Base-by-base conservation (phyloP, 2,329 filamentous ascomycete genomes). In the Pestalotiopsis sp. region DNA sequence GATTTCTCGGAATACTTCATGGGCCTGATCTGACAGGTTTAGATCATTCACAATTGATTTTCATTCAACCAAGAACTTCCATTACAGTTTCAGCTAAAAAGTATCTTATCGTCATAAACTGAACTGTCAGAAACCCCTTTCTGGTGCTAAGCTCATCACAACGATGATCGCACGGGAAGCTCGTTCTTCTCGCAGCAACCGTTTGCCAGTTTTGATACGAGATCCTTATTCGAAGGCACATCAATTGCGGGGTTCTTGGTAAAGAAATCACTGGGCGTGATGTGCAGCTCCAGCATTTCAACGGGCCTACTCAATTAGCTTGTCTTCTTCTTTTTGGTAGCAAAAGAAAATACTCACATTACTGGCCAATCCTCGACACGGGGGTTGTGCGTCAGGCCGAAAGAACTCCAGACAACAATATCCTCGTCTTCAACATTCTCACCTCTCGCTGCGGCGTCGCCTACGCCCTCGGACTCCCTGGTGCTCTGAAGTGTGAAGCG, bases 341-440 rank as follows among this genome's bases (percentile, higher is more conserved):
- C 6, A 88, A 89, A 72, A 86, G 79, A 3, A 85, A 38, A 39
- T 6, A 81, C 84, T 81, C 73, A 85, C 84, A 85, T 86, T 11
- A 85, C 84, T 4, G 84, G 84, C 84, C 84, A 85, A 69, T 86
- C 83, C 71, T 86, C 83, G 4, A 84, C 81, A 4, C 83, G 76
- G 0, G 83, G 83, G 65, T 85, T 85, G 67, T 86, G 83, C 11
- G 84, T 86, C 61, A 86, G 73, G 4, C 84, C 83, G 70, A 84
- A 85, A 2, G 84, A 82, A n/a, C 78, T 81, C 85, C 84, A 86
- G 0, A 87, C 84, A 6, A 86, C 81, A 83, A 85, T 76, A 67
- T 85, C 81, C 20, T 82, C 79, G 71, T 87, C 83, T 63, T 83
- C 79, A 3, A 84, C 81, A 59, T 84, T 80, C 25, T 90, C 87